phyloP scores from a whole-genome alignment of 164 flowering plant genomes.

The Vitis riparia region DNA sequence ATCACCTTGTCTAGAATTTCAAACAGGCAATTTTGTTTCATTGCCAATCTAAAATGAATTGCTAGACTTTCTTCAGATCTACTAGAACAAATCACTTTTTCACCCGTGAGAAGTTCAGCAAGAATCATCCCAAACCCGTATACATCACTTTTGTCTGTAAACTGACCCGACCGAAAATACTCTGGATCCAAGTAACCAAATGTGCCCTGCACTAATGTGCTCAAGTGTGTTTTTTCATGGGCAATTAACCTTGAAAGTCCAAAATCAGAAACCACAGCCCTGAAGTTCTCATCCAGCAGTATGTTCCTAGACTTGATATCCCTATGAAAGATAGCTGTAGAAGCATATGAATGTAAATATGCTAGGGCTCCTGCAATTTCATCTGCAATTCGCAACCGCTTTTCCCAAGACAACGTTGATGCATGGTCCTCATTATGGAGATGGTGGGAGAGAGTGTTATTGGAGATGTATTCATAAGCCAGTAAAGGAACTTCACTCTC shows the following conservation, averaged over 20 bases:
- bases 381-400: background rate
- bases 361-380: background rate
- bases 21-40: too few species aligned
- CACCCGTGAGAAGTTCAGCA: background rate
- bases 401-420: background rate
- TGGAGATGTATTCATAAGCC: too few species aligned
- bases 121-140: background rate
- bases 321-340: background rate
- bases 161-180: too few species aligned
- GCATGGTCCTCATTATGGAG: background rate
- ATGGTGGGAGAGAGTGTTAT: background rate
- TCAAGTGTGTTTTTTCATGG: background rate
- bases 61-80: background rate
- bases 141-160: too few species aligned
- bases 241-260: background rate
- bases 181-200: too few species aligned
- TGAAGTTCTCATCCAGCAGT: background rate
- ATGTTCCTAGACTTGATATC: background rate
- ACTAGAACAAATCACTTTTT: background rate
- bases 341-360: background rate
- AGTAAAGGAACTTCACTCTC: background rate
- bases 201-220: background rate
- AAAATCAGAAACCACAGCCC: background rate
- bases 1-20: too few species aligned
- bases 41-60: too few species aligned